Evolutionary conservation across 345 rosid genomes (phyloP).

Genomic region (Cardamine occulta): DNA sequence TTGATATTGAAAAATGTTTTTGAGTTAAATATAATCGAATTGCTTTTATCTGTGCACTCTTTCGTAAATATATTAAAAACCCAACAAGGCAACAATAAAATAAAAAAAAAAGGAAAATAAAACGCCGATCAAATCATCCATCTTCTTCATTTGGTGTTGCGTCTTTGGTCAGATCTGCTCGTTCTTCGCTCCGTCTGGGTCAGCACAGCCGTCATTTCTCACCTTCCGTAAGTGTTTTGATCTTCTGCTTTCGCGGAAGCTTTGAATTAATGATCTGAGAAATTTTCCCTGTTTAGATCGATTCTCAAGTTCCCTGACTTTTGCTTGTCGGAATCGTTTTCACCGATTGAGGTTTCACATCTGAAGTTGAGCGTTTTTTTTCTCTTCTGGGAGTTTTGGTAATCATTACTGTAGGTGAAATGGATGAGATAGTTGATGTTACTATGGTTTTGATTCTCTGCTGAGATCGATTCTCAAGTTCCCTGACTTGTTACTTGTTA

Average conservation of each 20-base stretch:
- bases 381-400: background rate
- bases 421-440: background rate
- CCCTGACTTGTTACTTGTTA: too few relatives aligned
- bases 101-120: conserved; percentile 9
- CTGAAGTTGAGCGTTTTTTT: conserved; percentile 18
- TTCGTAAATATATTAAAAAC: conserved; percentile 11
- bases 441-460: conserved; percentile 19
- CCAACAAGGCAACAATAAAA: background rate
- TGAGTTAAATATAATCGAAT: background rate
- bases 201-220: conserved; percentile 15
- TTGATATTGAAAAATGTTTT: background rate
- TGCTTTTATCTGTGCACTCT: background rate
- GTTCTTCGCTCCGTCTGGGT: conserved; percentile 18
- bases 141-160: conserved; percentile 28
- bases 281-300: background rate
- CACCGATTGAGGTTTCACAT: conserved; percentile 24
- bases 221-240: conserved; percentile 27
- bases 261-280: background rate
- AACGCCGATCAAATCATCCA: conserved; percentile 28
- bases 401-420: background rate
- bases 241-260: background rate
- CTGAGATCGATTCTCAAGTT: too few relatives aligned
- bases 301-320: too few relatives aligned
- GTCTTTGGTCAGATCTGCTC: conserved; percentile 38
- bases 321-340: conserved; percentile 2